These are phyloP conservation scores for Paramecium pentaurelia DNA, from an alignment of 73 alveolate species.

Conservation along the genomic window DNA sequence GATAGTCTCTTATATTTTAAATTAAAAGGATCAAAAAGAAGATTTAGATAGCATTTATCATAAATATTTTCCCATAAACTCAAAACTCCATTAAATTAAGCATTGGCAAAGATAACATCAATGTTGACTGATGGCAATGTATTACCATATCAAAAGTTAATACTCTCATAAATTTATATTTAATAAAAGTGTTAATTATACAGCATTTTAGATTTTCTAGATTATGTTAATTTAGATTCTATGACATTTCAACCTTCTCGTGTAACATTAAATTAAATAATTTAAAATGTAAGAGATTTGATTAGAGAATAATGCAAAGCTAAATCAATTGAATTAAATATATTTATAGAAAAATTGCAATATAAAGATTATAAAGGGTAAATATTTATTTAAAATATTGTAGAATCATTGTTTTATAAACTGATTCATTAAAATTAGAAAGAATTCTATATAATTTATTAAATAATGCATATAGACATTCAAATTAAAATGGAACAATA, in stretches of 20 bases:
- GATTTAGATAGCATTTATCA: not conserved
- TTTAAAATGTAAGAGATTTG: not conserved
- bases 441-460: conserved; percentile 7
- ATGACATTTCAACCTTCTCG: not conserved
- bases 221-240: not conserved
- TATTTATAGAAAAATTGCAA: not conserved
- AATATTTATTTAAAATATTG: not conserved
- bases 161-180: not conserved
- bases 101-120: not conserved
- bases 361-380: not conserved
- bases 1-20: not conserved
- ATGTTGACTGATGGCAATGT: not conserved
- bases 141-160: not conserved
- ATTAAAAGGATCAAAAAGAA: not conserved
- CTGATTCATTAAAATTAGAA: not conserved
- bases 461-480: conserved; percentile 29
- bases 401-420: not conserved
- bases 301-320: not conserved
- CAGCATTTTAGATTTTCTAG: not conserved
- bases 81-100: not conserved
- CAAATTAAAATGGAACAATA: not conserved
- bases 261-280: not conserved
- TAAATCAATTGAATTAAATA: not conserved
- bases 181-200: not conserved
- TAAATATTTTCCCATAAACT: not conserved